Conservation (phyloP, 78 protist genomes). For the Dictyostelium brefeldianum region DNA sequence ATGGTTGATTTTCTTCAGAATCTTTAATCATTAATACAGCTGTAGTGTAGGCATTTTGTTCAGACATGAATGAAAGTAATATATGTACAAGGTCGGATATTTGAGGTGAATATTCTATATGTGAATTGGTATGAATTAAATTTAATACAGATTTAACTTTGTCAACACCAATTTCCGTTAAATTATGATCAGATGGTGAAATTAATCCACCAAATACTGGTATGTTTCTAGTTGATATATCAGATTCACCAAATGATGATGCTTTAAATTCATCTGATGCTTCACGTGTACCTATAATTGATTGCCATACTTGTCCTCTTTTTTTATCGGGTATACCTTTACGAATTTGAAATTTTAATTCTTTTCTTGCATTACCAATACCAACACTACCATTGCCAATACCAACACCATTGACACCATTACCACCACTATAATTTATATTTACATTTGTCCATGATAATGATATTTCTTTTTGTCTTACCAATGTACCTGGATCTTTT, state of each 20-base stretch:
- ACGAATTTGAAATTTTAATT: conserved; percentile 32
- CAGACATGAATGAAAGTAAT: conserved; percentile 43
- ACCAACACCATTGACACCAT: neutral
- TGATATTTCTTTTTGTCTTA: conserved; percentile 6
- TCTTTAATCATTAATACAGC: neutral
- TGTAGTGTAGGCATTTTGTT: conserved; percentile 10
- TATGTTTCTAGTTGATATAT: conserved; percentile 42
- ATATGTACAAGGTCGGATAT: conserved; percentile 73
- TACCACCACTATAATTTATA: neutral
- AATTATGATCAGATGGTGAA: conserved; percentile 70
- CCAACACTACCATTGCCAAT: neutral
- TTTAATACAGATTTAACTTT: conserved; percentile 29
- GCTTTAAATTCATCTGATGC: neutral
- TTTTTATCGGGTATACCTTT: conserved; percentile 59
- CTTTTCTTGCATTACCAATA: conserved; percentile 31
- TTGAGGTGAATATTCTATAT: conserved; percentile 59
- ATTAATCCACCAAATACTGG: conserved; percentile 68
- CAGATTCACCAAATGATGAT: neutral
- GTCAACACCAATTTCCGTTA: conserved; percentile 52
- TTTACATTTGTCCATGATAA: neutral
- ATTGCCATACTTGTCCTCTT: conserved; percentile 20
- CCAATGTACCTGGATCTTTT: neutral
- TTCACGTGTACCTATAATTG: conserved; percentile 27
- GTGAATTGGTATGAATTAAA: conserved; percentile 18
- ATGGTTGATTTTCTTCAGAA: conserved; percentile 8